Base-by-base conservation (phyloP, 805 yeast genomes). In the Metschnikowia lunata region DNA sequence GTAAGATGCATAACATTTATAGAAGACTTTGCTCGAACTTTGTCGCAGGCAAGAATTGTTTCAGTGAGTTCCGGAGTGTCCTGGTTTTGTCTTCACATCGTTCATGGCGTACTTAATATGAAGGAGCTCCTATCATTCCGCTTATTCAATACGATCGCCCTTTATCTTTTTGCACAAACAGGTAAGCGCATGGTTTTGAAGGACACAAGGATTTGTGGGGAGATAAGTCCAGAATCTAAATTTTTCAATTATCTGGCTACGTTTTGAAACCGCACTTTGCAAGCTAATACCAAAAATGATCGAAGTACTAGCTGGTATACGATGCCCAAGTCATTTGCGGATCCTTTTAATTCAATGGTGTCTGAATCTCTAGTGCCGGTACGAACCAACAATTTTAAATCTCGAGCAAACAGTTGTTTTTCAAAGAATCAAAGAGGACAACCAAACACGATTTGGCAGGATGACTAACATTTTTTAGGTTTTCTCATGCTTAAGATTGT, bases 221-320 rank as follows among this genome's bases (percentile, higher is more conserved):
- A 12, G 31, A 29, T 6, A 29, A 3, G n/a, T 3, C 31, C 31
- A 4, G 31, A 10, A 10, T 29, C 31, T 29, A 29, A 3, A 4
- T 29, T 29, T 29, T 29, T 10, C 6, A 29, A 4, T 10, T 10
- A 10, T 10, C 31, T 29, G n/a, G 31, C 31, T 10, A 12, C 31
- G 4, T 15, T 40, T 23, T 32, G 39, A 3, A 34, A 37, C 30
- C 34, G 49, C 12, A 34, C 50, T 10, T 30, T 51, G 36, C 49
- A 49, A 14, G 52, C 53, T 6, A 51, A 49, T 23, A 41, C 47
- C 37, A 51, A 49, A 44, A 51, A 51, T 26, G 55, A 51, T 18
- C 41, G 48, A 18, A 49, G 95, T 52, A 81, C 95, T 4, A 76
- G 86, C 12, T 88, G 87, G 83, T 87, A 85, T 78, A 86, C 95